Evolutionary conservation across 768 basidiomycete species (phyloP), one percentile per base, ranked within the genome.

Genomic region (Suillus cothurnatus): DNA sequence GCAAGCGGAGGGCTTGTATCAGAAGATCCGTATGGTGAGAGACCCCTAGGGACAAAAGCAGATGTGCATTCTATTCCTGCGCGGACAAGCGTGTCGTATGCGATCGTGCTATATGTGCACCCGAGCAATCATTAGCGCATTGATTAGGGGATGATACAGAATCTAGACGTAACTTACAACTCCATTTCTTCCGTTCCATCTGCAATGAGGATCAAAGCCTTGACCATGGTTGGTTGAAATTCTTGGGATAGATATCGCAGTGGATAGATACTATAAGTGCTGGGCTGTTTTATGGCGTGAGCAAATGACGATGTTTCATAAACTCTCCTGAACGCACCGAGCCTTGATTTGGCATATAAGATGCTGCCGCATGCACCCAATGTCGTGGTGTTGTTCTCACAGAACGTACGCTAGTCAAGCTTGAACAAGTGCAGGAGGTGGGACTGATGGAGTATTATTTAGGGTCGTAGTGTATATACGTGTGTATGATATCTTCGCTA

Each of bases 121-220:
- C 2, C 38, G 39, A 23, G 17, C 3, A 11, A 36, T 55, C 21
- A 32, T 36, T 53, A 64, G 62, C 31, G 67, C 38, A 34, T 45
- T 23, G 12, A 53, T 57, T 7, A 49, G 28, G 58, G 63, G 57
- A 45, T n/a, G 62, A 45, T 43, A 8, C 3, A 43, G 8, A n/a
- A n/a, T n/a, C n/a, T n/a, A n/a, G n/a, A 28, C 39, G 8, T 28
- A n/a, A 71, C 87, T 69, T 71, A 91, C 92, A 93, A 94, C 76
- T 93, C 92, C 88, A 93, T 93, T 78, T 94, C 93, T 73, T 94
- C 93, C 1, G 93, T 93, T 15, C 93, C 93, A 72, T 93, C 84
- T 21, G 92, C 89, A 32, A 94, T 84, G 28, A 94, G 79, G 56
- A 94, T 82, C 26, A 93, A 79, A 7, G 90, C 93, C 38, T 70